Base-by-base conservation (phyloP, 495 filamentous ascomycete species). In the Pseudoneurospora amorphoporcata region DNA sequence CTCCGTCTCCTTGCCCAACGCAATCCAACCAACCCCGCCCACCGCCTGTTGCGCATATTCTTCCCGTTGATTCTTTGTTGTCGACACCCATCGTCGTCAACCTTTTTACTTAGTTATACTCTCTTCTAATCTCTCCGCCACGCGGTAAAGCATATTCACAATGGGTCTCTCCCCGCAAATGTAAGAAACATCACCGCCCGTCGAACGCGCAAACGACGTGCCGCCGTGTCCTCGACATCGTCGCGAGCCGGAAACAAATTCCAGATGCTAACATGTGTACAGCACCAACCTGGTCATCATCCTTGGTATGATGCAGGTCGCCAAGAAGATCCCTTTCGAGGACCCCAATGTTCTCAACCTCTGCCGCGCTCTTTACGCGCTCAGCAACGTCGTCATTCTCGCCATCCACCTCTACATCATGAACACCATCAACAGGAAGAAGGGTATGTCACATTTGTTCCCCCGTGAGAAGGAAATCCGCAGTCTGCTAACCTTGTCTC, bases 241-340 rank as follows among this genome's bases (percentile, higher is more conserved):
- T 61, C 53, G 29, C 53, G 53, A 35, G 0, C 29, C 6, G 7
- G 14, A 17, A 3, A 3, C 12, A 29, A 0, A 65, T 8, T 35
- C 53, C 14, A 65, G 53, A 17, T 65, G 29, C 53, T 65, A 35
- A 65, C 53, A 65, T 65, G 53, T 8, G 29, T 29, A 75, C 81
- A 97, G 94, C 75, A 96, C 93, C 75, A 97, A 97, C 86, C 86
- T 97, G 82, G 86, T 92, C 82, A 92, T 97, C 88, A 94, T 97
- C 82, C 89, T 97, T 76, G 92, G 92, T 78, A 94, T 98, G 91
- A 98, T 98, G 94, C 95, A 98, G 85, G 88, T 94, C 72, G 90
- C 95, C 72, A 99, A 99, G 88, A 92, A 91, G 85, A 90, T 99
- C 70, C 93, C 94, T 65, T 97, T 98, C 81, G 96, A 99, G 14